Evolutionary conservation across 176 grass and related monocot genomes (phyloP).

Genomic region (Zoysia japonica): DNA sequence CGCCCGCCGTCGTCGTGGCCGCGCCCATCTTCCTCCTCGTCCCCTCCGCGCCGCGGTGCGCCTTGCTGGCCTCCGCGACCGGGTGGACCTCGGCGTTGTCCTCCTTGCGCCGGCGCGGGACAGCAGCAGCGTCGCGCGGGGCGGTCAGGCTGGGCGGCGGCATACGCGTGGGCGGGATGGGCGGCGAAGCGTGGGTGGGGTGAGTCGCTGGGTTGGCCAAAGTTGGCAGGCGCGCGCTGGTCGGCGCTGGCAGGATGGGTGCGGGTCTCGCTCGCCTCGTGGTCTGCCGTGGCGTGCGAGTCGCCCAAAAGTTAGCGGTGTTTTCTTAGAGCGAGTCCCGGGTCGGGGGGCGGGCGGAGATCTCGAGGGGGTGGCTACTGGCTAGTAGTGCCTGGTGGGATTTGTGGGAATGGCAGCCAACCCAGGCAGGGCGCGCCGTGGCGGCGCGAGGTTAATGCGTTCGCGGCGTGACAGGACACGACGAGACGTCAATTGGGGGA

Average conservation of each 20-base stretch:
- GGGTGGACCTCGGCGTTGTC: constrained; percentile 6
- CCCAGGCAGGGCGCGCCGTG: too few species aligned
- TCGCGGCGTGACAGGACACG: too few species aligned
- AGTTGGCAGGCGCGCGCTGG: neutral
- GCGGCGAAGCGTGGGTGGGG: neutral
- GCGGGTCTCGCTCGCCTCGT: too few species aligned
- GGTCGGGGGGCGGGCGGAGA: constrained; percentile 1
- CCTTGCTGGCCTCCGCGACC: neutral
- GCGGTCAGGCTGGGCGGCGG: constrained; percentile 47
- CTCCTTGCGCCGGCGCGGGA: constrained; percentile 16
- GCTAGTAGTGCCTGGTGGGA: neutral
- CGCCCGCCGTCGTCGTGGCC: too few species aligned
- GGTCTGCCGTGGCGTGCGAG: neutral
- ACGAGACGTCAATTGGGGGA: neutral
- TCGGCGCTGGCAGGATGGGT: too few species aligned
- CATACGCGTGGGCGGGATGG: constrained; percentile 1
- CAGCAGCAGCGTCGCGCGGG: neutral
- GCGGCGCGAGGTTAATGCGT: neutral
- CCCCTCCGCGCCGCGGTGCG: neutral
- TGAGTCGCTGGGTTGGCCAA: neutral
- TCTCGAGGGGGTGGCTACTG: neutral
- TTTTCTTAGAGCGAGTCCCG: neutral
- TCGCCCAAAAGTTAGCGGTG: neutral
- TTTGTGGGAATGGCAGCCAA: too few species aligned
- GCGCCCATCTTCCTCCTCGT: neutral